Conservation (phyloP, 2,329 filamentous ascomycete species). For the Drechslerella dactyloides region DNA sequence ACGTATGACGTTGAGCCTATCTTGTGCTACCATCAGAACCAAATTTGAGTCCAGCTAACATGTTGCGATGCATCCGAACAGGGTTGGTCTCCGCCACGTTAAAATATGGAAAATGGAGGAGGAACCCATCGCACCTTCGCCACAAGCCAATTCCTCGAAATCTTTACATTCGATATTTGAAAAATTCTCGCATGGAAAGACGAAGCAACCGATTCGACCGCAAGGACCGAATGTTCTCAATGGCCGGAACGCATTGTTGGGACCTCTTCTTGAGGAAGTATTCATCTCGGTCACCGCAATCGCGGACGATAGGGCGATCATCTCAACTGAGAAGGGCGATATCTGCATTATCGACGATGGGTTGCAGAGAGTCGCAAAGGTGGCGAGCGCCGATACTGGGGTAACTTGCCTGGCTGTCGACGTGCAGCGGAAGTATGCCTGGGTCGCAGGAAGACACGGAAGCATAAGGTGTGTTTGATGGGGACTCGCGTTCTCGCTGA, state of each 20-base stretch:
- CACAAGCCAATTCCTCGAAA: slow-evolving; percentile 37
- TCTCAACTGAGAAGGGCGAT: slow-evolving; percentile 86
- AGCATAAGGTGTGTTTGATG: slow-evolving; percentile 56
- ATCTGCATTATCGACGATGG: slow-evolving; percentile 86
- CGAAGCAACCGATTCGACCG: slow-evolving; percentile 57
- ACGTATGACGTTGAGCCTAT: slow-evolving; percentile 63
- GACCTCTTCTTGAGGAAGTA: slow-evolving; percentile 77
- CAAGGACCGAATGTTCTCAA: slow-evolving; percentile 72
- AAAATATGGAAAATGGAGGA: slow-evolving; percentile 92
- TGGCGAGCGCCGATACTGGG: slow-evolving; percentile 59
- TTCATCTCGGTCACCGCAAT: slow-evolving; percentile 80
- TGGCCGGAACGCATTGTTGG: slow-evolving; percentile 86
- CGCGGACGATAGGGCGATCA: slow-evolving; percentile 74
- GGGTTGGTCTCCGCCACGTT: slow-evolving; percentile 83
- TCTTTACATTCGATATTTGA: slow-evolving; percentile 49
- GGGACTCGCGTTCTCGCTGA: background rate
- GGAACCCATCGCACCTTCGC: slow-evolving; percentile 59
- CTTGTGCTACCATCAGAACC: background rate
- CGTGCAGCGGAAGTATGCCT: slow-evolving; percentile 56
- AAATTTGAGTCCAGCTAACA: slow-evolving; percentile 25
- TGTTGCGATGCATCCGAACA: slow-evolving; percentile 49
- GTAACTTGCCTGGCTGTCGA: slow-evolving; percentile 59
- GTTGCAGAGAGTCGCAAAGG: slow-evolving; percentile 65
- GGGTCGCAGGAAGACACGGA: slow-evolving; percentile 58
- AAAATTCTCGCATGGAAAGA: slow-evolving; percentile 56